Evolutionary conservation across 768 basidiomycete species (phyloP), one percentile per base, ranked within the genome.

Genomic region (Tulasnella sp.): DNA sequence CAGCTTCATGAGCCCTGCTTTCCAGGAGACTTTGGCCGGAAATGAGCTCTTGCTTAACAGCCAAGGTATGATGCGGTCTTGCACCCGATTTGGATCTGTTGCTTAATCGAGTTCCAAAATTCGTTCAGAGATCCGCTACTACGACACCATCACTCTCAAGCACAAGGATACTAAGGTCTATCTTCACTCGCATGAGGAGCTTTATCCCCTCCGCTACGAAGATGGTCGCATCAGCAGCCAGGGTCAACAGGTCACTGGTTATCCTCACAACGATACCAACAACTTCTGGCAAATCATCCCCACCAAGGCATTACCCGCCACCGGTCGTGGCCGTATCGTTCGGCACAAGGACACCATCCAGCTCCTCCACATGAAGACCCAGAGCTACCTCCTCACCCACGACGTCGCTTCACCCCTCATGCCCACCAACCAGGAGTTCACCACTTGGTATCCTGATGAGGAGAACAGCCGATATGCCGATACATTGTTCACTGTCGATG

Each of bases 381-480:
- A 95, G 74, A 87, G 88, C 1, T 80, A 88, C 72, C 88, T 99
- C 62, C 81, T 99, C 59, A 97, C 95, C 2, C 97, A 99, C 77
- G 97, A 99, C 79, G 97, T 99, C 72, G 97, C 97, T 0, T 97
- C 94, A 0, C 92, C 97, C 5, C 86, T 95, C 65, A 95, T 94
- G 90, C 90, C 97, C 17, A 99, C 97, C 64, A 98, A 98, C 79
- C 95, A 98, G 78, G 97, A 99, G 80, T 95, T 98, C 80, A 99
- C 97, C 6, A 98, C 97, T 0, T 72, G 44, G 29, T 90, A 89
- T 87, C 79, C 89, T 5, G 90, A 87, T 77, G 89, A 92, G 74
- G 92, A 96, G 75, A 82, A 87, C 71, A 83, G 85, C 8, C 85
- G 91, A 66, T 85, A 90, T 78, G 92, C 93, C 74, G 95, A 99